Base-by-base conservation (phyloP, 2,329 filamentous ascomycete genomes). In the Diplocarpon rosae region DNA sequence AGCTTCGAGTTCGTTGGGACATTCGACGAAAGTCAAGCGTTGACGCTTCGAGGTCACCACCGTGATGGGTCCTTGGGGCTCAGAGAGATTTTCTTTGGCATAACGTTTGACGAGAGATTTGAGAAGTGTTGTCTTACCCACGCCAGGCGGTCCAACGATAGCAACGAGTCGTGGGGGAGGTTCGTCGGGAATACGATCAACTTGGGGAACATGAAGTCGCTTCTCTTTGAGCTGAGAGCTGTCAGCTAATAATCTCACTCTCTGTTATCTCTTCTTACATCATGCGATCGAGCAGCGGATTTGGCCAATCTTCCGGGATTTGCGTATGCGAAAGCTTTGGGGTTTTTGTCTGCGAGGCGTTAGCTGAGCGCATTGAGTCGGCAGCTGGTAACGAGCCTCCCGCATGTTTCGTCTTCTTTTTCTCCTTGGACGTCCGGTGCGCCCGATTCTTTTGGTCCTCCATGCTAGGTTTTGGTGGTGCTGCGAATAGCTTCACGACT, bases 21-120 rank as follows among this genome's bases (percentile, higher is more conserved):
- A 95, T 76, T 98, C 92, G 60, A 98, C 69, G 62, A 98, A 95
- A 0, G 92, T 98, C 39, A 98, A 75, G 31, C 92, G 81, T 62
- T 95, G 83, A 59, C 90, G 85, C 69, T 96, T 98, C 47, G 89
- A 94, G 0, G 92, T 96, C 37, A 98, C 89, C 39, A 98, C 84
- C 1, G 93, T 98, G 48, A 98, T 81, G 3, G 92, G 92, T 0
- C 92, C 92, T 56, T 85, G 83, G 1, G 92, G 92, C 28, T 90
- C 81, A 27, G 87, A 83, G 33, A 98, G 76, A 0, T 87, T 90
- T 63, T 98, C 92, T 63, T 98, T 98, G 37, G 92, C 86, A 69
- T 96, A 96, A 63, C 92, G 76, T 54, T 87, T 82, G 59, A 98
- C 85, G 47, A 98, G 72, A 11, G 89, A 95, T 64, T 96, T 98